Percentiles rank a stretch among this genome's conserved stretches.
Conservation (phyloP, 805 yeast species). For the Suhomyces prunicola region DNA sequence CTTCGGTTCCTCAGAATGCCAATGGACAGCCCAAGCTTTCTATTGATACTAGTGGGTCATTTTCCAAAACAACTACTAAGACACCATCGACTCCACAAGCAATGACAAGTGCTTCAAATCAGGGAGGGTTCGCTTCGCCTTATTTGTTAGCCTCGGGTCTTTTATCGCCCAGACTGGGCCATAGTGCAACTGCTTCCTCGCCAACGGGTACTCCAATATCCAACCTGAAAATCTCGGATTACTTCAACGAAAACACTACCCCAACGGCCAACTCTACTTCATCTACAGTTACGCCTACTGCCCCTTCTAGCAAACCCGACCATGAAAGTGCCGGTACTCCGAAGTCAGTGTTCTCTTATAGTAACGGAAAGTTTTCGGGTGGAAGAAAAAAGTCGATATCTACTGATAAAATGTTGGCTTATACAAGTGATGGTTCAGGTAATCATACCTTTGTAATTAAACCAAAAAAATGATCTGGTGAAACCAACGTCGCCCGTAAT, state of each 20-base stretch:
- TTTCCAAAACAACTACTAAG: constrained; percentile 14
- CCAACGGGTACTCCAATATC: constrained; percentile 15
- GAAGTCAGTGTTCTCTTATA: constrained; percentile 19
- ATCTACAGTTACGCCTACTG: background rate
- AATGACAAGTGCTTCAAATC: constrained; percentile 11
- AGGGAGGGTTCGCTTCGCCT: constrained; percentile 62
- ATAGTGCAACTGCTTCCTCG: constrained; percentile 13
- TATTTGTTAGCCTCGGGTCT: constrained; percentile 63
- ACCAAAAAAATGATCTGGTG: constrained; percentile 22
- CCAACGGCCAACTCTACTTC: background rate
- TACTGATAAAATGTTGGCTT: constrained; percentile 38
- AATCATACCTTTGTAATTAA: constrained; percentile 36
- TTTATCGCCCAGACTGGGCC: constrained; percentile 46
- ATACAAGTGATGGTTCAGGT: constrained; percentile 39
- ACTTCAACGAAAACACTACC: constrained; percentile 13
- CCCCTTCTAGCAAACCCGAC: background rate
- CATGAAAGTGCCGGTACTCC: constrained; percentile 14
- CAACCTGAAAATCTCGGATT: constrained; percentile 11
- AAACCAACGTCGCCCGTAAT: background rate
- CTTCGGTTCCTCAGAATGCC: constrained; percentile 15
- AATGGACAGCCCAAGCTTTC: constrained; percentile 25
- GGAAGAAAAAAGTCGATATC: constrained; percentile 17
- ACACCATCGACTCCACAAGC: constrained; percentile 41
- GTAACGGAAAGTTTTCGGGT: constrained; percentile 23
- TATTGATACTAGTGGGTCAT: constrained; percentile 29